Evolutionary conservation across 257 asterid genomes (phyloP), one percentile per base, ranked within the genome.

Genomic region (Sherardia arvensis): DNA sequence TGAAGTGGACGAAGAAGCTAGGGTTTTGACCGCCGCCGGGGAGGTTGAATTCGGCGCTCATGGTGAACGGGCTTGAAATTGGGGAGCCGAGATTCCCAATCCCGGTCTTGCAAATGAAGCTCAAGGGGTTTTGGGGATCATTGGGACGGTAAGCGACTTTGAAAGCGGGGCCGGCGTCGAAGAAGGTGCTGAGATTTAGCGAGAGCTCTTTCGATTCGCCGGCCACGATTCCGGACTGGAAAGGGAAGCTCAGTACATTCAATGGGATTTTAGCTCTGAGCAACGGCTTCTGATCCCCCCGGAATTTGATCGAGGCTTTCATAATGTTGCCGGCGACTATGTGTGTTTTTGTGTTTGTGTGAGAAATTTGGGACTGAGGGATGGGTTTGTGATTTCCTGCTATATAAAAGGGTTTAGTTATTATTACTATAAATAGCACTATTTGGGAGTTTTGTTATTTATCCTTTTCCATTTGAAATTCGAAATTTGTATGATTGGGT

Each of bases 271-370:
- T 93, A 57, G 96, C 96, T 47, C 95, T 72, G 74, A 93, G 21
- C 66, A 93, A 57, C 18, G 99, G 99, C 78, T 76, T 87, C 66
- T 81, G 88, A 53, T 87, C 94, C 32, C 87, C 99, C 34, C 99
- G 88, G 53, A 90, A 93, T 69, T 81, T 93, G 75, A 93, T 84
- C 36, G 99, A 93, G 63, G 99, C 96, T 82, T 93, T 93, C 99
- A 92, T 92, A 8, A n/a, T n/a, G 33, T 79, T 22, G 20, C 66
- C 40, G 66, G n/a, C 27, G 40, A 62, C 21, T 26, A 25, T 12
- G 64, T 23, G n/a, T 20, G 23, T 17, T 9, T 21, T 27, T 1
- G n/a, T n/a, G n/a, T n/a, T n/a, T n/a, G n/a, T n/a, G 61, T 1
- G 40, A 14, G 33, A 9, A 7, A 49, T 5, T 49, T 20, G 25